These are phyloP conservation scores for Elongisporangium undulatum DNA, from an alignment of 352 stramenopile species.

Conservation along the genomic window DNA sequence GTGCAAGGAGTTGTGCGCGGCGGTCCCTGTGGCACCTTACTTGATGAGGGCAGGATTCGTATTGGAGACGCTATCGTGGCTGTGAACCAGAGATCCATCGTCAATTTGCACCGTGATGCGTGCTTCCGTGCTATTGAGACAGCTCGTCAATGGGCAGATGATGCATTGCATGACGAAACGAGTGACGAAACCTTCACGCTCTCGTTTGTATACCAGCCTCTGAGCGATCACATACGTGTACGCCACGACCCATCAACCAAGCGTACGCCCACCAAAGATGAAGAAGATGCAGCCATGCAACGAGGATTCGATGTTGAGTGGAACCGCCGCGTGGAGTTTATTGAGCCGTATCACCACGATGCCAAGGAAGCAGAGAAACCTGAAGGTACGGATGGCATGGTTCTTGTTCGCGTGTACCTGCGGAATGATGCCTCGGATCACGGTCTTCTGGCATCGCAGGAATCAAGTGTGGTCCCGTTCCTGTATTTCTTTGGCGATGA, in stretches of 20 bases:
- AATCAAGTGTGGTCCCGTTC: slow-evolving; percentile 84
- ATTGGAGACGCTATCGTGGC: slow-evolving; percentile 80
- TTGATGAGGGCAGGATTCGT: slow-evolving; percentile 61
- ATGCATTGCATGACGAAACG: slow-evolving; percentile 6
- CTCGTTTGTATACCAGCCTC: slow-evolving; percentile 66
- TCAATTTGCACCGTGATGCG: slow-evolving; percentile 76
- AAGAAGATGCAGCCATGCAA: slow-evolving; percentile 1
- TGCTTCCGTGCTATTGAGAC: slow-evolving; percentile 76
- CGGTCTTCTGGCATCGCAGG: slow-evolving; percentile 64
- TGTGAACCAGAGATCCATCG: slow-evolving; percentile 73
- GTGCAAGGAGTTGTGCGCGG: slow-evolving; percentile 74
- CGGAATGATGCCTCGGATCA: slow-evolving; percentile 74
- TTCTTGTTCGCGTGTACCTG: slow-evolving; percentile 71
- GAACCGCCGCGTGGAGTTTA: slow-evolving; percentile 81
- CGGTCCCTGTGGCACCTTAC: slow-evolving; percentile 47
- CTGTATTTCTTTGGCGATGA: slow-evolving; percentile 88
- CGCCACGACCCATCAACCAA: slow-evolving; percentile 1
- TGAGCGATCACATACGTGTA: slow-evolving; percentile 10
- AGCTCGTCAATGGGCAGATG: slow-evolving; percentile 34
- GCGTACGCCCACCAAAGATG: slow-evolving; percentile 2
- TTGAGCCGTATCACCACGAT: slow-evolving; percentile 35
- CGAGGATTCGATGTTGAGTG: slow-evolving; percentile 64
- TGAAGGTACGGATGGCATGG: slow-evolving; percentile 19
- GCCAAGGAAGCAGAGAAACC: slow-evolving; percentile 3
- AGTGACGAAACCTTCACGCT: slow-evolving; percentile 39